Percentiles rank a stretch among this genome's conserved stretches.
These are phyloP conservation scores for Plectosphaerella plurivora DNA, from an alignment of 2,329 filamentous ascomycete genomes.

Conservation along the genomic window DNA sequence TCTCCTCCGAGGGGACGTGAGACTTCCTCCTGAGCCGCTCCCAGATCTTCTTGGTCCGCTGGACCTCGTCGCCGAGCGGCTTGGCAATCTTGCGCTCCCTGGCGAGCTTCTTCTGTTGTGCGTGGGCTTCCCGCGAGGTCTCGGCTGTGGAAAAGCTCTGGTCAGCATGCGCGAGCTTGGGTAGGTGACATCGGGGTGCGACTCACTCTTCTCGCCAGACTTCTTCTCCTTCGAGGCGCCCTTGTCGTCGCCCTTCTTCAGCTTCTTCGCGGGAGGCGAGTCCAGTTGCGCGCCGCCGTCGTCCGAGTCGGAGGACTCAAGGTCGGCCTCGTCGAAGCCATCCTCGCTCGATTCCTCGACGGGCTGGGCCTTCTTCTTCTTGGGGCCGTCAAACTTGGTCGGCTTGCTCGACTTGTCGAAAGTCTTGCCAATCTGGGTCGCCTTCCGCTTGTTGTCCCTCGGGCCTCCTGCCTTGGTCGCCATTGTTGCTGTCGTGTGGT, in stretches of 20 bases:
- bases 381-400: constrained; percentile 30
- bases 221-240: constrained; percentile 21
- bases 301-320: constrained; percentile 44
- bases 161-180: not conserved
- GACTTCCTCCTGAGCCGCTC: constrained; percentile 90
- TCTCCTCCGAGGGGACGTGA: constrained; percentile 84
- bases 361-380: constrained; percentile 27
- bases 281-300: constrained; percentile 48
- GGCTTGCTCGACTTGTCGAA: constrained; percentile 45
- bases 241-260: constrained; percentile 25
- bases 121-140: constrained; percentile 75
- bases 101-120: constrained; percentile 84
- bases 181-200: not conserved
- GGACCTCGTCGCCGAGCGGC: constrained; percentile 84
- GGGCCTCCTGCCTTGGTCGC: constrained; percentile 37
- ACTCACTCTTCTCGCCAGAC: constrained; percentile 36
- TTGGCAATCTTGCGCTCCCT: constrained; percentile 89
- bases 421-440: constrained; percentile 37
- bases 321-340: constrained; percentile 24
- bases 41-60: constrained; percentile 94
- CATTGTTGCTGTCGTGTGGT: constrained; percentile 30
- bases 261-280: constrained; percentile 16
- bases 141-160: not conserved
- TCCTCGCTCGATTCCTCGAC: constrained; percentile 22
- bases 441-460: constrained; percentile 53